Base-by-base conservation (phyloP, 2,329 filamentous ascomycete species). In the Monilinia fructicola region DNA sequence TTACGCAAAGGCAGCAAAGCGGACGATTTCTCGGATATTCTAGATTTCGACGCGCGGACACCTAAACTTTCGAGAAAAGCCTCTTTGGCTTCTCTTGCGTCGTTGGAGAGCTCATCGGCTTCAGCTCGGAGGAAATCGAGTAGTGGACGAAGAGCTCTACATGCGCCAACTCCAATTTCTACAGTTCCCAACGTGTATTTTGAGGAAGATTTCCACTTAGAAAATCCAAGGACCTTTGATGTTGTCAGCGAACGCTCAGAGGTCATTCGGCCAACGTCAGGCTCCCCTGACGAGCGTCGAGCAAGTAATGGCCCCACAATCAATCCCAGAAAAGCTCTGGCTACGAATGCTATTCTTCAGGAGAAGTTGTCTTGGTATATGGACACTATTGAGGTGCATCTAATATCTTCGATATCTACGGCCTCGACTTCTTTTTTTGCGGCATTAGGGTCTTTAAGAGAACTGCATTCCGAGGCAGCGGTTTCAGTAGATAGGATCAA, bases 351-450 rank as follows among this genome's bases (percentile, higher is more conserved):
- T 0, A 99, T 99, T 67, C 78, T 99, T 46, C 95, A 99, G 77
- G 95, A 99, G 78, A 99, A 99, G 78, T 82, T 99, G 16, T 98
- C 95, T 0, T 99, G 95, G 95, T 99, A 99, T 77, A 97, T 99
- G 93, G 95, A 99, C 77, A 99, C 95, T 0, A 93, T 99, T 28
- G 95, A 99, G 77, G 92, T 99, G 65, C 95, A 99, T 76, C 82
- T 99, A 10, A 97, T 99, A 73, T 92, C 92, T 42, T 97, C 93
- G 0, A 99, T 99, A 69, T 98, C 94, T 2, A 93, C 91, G 0
- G 95, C 95, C 1, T 98, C 95, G 0, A 93, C 92, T 0, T 97
- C 94, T 0, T 99, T 99, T 78, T 99, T 99, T 74, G 93, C 93
- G 0, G 95, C 95, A 0, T 81, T 99, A 0, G 94, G 95, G 0